Percentiles rank a stretch among this genome's conserved stretches.
These are phyloP conservation scores for Xylaria multiplex DNA, from an alignment of 2,329 filamentous ascomycete genomes.

Conservation along the genomic window DNA sequence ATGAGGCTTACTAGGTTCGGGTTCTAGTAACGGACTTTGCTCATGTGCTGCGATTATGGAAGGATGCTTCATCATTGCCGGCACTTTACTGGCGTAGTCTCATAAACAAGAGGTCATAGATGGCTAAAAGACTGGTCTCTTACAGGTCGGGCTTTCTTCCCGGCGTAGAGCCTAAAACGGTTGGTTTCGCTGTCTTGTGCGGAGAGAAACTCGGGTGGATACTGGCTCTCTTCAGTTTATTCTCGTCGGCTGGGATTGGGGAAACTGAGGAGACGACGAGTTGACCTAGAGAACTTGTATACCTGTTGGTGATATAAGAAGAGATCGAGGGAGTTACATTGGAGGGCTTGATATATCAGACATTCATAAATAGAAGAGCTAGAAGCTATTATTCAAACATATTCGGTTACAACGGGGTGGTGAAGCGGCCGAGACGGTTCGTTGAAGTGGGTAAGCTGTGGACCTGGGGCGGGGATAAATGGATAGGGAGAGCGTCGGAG, in stretches of 20 bases:
- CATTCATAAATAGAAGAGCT: neutral
- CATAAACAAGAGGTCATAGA: neutral
- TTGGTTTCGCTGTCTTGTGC: neutral
- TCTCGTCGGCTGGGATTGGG: neutral
- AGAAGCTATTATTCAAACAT: neutral
- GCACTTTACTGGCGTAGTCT: conserved; percentile 16
- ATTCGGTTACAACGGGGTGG: conserved; percentile 20
- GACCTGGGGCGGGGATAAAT: conserved; percentile 18
- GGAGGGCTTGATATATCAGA: neutral
- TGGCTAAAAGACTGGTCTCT: neutral
- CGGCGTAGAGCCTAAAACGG: neutral
- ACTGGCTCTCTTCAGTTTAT: conserved; percentile 1
- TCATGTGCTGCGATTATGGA: conserved; percentile 11
- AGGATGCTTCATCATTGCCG: conserved; percentile 6
- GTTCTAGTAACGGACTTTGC: conserved; percentile 22
- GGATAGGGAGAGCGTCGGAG: neutral
- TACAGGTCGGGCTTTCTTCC: neutral
- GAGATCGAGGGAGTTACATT: neutral
- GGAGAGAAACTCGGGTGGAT: neutral
- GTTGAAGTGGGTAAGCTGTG: conserved; percentile 8
- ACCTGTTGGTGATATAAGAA: neutral
- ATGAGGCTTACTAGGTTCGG: conserved; percentile 27
- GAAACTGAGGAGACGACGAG: conserved; percentile 1
- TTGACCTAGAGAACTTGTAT: neutral
- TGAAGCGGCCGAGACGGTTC: conserved; percentile 25